These are phyloP conservation scores for Lepiota venenata DNA, from an alignment of 768 basidiomycete species.

Conservation along the genomic window DNA sequence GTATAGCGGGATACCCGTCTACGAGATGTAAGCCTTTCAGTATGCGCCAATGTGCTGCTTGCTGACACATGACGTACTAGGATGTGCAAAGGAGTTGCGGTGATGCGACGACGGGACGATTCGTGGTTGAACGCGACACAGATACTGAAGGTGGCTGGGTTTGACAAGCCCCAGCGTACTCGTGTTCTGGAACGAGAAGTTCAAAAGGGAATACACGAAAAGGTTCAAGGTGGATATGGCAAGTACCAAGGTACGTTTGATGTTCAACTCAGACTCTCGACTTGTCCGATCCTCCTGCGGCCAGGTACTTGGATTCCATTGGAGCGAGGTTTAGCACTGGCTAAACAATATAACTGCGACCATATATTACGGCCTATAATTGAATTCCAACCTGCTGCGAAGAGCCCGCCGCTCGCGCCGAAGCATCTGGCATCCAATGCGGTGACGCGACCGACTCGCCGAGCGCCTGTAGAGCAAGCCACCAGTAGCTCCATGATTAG, in stretches of 20 bases:
- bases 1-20: slow-evolving; percentile 90
- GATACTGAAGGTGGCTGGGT: slow-evolving; percentile 98
- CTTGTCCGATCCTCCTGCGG: slow-evolving; percentile 8
- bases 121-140: slow-evolving; percentile 99
- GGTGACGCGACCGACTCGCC: slow-evolving; percentile 39
- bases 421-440: slow-evolving; percentile 88
- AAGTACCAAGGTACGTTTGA: slow-evolving; percentile 89
- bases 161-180: slow-evolving; percentile 98
- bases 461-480: slow-evolving; percentile 34
- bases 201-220: slow-evolving; percentile 98
- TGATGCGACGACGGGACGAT: slow-evolving; percentile 95
- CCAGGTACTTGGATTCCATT: slow-evolving; percentile 98
- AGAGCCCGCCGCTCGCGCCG: slow-evolving; percentile 92
- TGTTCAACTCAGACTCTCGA: slow-evolving; percentile 12
- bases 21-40: slow-evolving; percentile 70
- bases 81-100: slow-evolving; percentile 95
- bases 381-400: slow-evolving; percentile 86
- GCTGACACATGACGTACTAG: slow-evolving; percentile 30
- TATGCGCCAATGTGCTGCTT: slow-evolving; percentile 35
- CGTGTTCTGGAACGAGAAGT: slow-evolving; percentile 97
- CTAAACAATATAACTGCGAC: slow-evolving; percentile 94
- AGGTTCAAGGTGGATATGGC: slow-evolving; percentile 98
- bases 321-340: slow-evolving; percentile 80
- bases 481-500: slow-evolving; percentile 34
- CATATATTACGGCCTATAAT: slow-evolving; percentile 85